phyloP scores from a whole-genome alignment of 2,329 filamentous ascomycete species.

The Kalmusia sp. region DNA sequence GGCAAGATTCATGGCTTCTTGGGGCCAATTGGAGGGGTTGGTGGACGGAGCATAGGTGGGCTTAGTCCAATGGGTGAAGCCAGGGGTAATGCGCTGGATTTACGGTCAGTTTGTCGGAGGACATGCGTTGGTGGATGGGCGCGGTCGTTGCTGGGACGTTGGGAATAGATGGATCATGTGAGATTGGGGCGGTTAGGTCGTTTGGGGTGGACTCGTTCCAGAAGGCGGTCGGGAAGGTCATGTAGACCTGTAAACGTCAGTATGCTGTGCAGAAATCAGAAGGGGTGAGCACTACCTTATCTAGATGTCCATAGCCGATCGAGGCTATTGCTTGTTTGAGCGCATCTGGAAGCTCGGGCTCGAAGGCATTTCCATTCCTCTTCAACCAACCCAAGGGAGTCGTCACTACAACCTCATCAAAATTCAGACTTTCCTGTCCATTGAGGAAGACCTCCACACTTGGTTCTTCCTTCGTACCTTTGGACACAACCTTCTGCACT shows the following conservation, averaged over 20 bases:
- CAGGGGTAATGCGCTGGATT: conserved; percentile 57
- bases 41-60: conserved; percentile 70
- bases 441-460: conserved; percentile 52
- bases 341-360: conserved; percentile 64
- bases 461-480: conserved; percentile 21
- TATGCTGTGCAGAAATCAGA: conserved; percentile 19
- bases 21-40: conserved; percentile 72
- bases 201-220: conserved; percentile 61
- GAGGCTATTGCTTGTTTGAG: conserved; percentile 67
- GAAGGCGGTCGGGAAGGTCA: conserved; percentile 76
- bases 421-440: conserved; percentile 56
- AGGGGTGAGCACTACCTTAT: conserved; percentile 62
- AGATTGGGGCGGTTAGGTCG: not conserved
- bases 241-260: conserved; percentile 45
- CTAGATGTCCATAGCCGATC: conserved; percentile 73
- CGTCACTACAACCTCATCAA: conserved; percentile 74
- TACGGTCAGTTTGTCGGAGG: conserved; percentile 31
- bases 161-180: conserved; percentile 28
- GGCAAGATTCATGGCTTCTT: conserved; percentile 79
- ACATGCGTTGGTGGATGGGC: conserved; percentile 40
- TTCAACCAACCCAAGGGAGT: conserved; percentile 67
- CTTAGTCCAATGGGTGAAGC: conserved; percentile 78
- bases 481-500: conserved; percentile 53
- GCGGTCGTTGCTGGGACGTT: conserved; percentile 48
- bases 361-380: conserved; percentile 56